These are phyloP conservation scores for Phytophthora hybrid DNA, from an alignment of 352 stramenopile genomes.

Conservation along the genomic window DNA sequence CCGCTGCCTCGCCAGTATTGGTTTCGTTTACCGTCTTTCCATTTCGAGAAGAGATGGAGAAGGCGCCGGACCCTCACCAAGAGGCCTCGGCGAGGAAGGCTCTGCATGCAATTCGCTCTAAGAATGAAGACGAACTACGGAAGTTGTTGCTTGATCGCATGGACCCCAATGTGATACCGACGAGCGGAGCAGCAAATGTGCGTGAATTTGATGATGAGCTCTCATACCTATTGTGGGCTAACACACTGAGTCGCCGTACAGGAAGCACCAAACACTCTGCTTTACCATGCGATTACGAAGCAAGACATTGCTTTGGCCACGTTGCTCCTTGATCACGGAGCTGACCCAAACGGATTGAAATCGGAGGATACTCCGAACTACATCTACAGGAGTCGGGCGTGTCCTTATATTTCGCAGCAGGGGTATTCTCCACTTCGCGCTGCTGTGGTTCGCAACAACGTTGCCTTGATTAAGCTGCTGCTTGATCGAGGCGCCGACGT, in stretches of 20 bases:
- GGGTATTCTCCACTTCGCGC: neutral
- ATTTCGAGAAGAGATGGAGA: neutral
- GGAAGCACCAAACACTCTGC: neutral
- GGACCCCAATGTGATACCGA: neutral
- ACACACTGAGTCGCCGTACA: neutral
- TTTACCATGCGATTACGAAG: neutral
- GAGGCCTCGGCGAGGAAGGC: neutral
- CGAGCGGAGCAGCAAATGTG: neutral
- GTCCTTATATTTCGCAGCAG: neutral
- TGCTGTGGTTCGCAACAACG: neutral
- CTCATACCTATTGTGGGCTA: neutral
- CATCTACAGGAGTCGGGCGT: too few species aligned
- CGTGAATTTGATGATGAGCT: neutral
- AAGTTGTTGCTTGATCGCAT: neutral
- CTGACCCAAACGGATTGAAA: neutral
- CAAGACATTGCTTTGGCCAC: neutral
- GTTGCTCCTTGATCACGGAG: neutral
- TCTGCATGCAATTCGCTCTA: neutral
- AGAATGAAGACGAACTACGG: neutral
- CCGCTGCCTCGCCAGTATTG: neutral
- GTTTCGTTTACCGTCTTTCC: neutral
- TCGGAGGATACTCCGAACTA: neutral
- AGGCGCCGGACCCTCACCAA: neutral
- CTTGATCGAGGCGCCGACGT: neutral
- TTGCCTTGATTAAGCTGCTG: neutral